These are phyloP conservation scores for Lepidium sativum DNA, from an alignment of 345 rosid species.

Conservation along the genomic window DNA sequence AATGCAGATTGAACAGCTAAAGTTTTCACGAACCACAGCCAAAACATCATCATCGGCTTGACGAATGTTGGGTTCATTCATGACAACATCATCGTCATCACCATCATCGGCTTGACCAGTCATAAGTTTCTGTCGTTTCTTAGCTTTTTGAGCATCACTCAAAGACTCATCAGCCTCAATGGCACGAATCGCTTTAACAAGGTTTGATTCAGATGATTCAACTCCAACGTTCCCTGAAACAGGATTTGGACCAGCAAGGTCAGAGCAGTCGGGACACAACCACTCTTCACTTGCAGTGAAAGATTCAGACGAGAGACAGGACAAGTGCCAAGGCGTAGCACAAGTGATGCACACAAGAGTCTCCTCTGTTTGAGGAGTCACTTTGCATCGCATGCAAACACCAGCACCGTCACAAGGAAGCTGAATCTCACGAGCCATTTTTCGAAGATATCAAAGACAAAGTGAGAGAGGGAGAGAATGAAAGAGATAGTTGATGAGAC, in stretches of 20 bases:
- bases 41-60: not conserved
- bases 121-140: conserved; percentile 35
- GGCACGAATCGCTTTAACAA: conserved; percentile 27
- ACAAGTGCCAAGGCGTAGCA: conserved; percentile 66
- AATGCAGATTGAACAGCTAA: conserved; percentile 55
- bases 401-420: conserved; percentile 66
- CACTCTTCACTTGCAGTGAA: conserved; percentile 37
- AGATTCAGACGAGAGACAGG: conserved; percentile 45
- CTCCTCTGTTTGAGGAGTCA: conserved; percentile 38
- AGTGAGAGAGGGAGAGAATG: not conserved
- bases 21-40: conserved; percentile 32
- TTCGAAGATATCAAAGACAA: not conserved
- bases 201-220: not conserved
- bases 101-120: conserved; percentile 25
- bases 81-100: not conserved
- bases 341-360: conserved; percentile 48
- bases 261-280: conserved; percentile 64
- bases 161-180: conserved; percentile 40
- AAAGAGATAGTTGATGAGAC: not conserved
- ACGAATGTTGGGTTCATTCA: too few species aligned
- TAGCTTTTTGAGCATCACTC: conserved; percentile 41
- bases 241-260: not conserved
- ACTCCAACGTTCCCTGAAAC: not conserved
- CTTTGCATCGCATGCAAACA: conserved; percentile 54
- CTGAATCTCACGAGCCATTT: conserved; percentile 38